Evolutionary conservation across 2,329 filamentous ascomycete species (phyloP).

Genomic region (Phialocephala sp.): DNA sequence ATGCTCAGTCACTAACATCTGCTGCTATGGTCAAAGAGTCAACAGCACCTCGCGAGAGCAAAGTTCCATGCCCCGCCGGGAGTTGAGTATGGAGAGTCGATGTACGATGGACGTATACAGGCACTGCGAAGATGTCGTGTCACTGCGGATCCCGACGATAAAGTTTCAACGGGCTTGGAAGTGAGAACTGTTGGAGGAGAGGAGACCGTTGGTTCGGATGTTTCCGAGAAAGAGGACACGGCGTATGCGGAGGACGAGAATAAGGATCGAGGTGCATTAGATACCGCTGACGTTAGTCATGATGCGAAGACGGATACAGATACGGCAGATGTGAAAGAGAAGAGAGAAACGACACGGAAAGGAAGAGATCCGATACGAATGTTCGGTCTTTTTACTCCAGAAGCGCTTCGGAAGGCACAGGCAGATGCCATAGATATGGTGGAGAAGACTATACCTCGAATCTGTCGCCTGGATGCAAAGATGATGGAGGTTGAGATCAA

Average conservation of each 20-base stretch:
- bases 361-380: slow-evolving; percentile 59
- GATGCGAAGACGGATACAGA: neutral
- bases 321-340: slow-evolving; percentile 12
- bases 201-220: slow-evolving; percentile 12
- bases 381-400: slow-evolving; percentile 60
- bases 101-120: slow-evolving; percentile 77
- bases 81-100: slow-evolving; percentile 69
- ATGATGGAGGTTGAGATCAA: slow-evolving; percentile 72
- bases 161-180: slow-evolving; percentile 14
- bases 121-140: slow-evolving; percentile 55
- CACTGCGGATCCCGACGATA: slow-evolving; percentile 31
- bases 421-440: slow-evolving; percentile 60
- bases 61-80: slow-evolving; percentile 73
- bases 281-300: slow-evolving; percentile 2
- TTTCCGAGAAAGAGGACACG: neutral
- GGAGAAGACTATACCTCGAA: slow-evolving; percentile 59
- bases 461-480: slow-evolving; percentile 62
- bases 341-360: slow-evolving; percentile 6
- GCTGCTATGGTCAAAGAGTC: slow-evolving; percentile 28
- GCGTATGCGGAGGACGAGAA: slow-evolving; percentile 6
- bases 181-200: slow-evolving; percentile 58
- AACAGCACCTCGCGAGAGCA: slow-evolving; percentile 64
- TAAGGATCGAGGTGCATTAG: neutral
- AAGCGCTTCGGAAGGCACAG: slow-evolving; percentile 61
- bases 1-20: slow-evolving; percentile 5